Base-by-base conservation (phyloP, 2,329 filamentous ascomycete genomes). In the Colletotrichum shisoi region DNA sequence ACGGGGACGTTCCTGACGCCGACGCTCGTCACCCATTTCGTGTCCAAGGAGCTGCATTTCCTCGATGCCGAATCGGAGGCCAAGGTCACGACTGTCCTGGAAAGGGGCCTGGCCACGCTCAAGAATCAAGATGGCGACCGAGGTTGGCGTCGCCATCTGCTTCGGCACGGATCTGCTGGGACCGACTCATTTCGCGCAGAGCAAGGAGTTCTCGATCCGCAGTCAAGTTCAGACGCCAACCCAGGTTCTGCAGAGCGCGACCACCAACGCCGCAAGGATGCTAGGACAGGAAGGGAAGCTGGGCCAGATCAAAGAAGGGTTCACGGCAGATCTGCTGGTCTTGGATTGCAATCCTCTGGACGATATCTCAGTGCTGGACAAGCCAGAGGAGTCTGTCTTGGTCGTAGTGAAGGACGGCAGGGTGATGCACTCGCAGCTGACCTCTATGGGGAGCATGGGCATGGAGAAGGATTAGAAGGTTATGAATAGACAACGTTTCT, bases 321-420 rank as follows among this genome's bases (percentile, higher is more conserved):
- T 82, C 67, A 74, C 76, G 3, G 85, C 85, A 0, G 85, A 88
- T 73, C 49, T 88, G 39, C 69, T 87, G 46, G 74, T 88, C 3
- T 71, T 87, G 49, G 80, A 81, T 45, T 70, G 71, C 46, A 87
- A 87, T 70, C 86, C 85, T 3, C 73, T 88, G 57, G 80, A 85
- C 21, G 80, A 88, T 71, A 80, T 87, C 27, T 77, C 78, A 0
- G 74, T 86, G 6, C 72, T 88, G 31, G 83, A 83, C 67, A 71
- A 75, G 45, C 80, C 80, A 3, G 80, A 85, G 56, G 76, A 79
- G 71, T 75, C 81, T 65, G 69, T 86, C 8, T 70, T 85, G 44
- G 81, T 78, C 3, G 83, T 87, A 3, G 76, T 87, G 53, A 87
- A 87, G 71, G 84, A 85, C 45, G 85, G 85, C 1, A 75, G 80